Evolutionary conservation across 2,329 filamentous ascomycete species (phyloP).

Genomic region (Calonectria pseudoturangicola): DNA sequence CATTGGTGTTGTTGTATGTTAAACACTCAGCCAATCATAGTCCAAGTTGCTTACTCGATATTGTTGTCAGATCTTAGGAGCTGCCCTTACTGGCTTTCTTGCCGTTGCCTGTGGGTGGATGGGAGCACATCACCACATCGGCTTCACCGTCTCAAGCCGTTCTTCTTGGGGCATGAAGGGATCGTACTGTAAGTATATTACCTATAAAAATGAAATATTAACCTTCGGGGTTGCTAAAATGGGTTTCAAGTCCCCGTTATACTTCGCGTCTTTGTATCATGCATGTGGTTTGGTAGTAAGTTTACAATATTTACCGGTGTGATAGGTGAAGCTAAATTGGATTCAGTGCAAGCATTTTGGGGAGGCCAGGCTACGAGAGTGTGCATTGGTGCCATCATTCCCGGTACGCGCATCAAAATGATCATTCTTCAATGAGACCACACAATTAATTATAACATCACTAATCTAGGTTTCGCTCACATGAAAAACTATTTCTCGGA

Average conservation of each 20-base stretch:
- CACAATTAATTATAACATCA: neutral
- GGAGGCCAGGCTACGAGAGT: constrained; percentile 55
- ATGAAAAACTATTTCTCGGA: constrained; percentile 51
- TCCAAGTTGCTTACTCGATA: neutral
- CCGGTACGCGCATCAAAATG: constrained; percentile 35
- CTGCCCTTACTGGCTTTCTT: constrained; percentile 46
- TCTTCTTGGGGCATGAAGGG: constrained; percentile 69
- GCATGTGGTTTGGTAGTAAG: constrained; percentile 53
- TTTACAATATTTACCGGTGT: neutral
- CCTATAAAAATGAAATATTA: too few relatives aligned
- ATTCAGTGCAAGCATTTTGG: constrained; percentile 54
- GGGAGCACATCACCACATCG: constrained; percentile 52
- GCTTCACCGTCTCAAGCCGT: constrained; percentile 57
- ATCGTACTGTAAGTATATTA: constrained; percentile 59
- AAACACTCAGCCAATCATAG: neutral
- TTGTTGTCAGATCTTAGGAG: constrained; percentile 43
- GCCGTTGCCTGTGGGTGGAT: constrained; percentile 50
- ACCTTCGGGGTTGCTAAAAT: constrained; percentile 1
- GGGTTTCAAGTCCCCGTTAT: constrained; percentile 50
- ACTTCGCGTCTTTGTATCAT: constrained; percentile 51
- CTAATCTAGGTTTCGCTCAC: constrained; percentile 45
- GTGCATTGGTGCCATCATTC: constrained; percentile 55
- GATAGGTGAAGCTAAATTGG: neutral
- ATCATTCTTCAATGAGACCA: neutral
- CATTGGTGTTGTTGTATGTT: constrained; percentile 50